Evolutionary conservation across 495 filamentous ascomycete genomes (phyloP), one percentile per base, ranked within the genome.

Genomic region (Baudoinia panamericana): DNA sequence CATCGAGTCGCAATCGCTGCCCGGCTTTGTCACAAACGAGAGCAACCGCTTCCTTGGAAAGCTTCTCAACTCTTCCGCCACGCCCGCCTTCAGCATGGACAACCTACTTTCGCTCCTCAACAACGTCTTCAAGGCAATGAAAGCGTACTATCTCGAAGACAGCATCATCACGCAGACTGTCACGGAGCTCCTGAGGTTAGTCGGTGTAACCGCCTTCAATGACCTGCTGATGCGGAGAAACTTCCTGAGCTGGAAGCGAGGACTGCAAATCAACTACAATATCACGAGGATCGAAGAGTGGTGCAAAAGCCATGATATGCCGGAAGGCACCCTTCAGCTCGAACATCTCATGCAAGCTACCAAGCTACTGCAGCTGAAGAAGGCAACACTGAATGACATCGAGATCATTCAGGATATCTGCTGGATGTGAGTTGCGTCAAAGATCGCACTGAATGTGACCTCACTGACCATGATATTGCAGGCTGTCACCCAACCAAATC

Each of bases 241-340:
- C 60, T 99, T 99, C 73, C 74, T 99, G 40, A 94, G 87, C 11
- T 99, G 92, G 92, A 99, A 99, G 68, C 81, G 92, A 58, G 92
- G 92, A 43, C 68, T 99, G 33, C 92, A 99, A 66, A 99, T 99
- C 64, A 99, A 99, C 63, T 99, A 99, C 68, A 96, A 99, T 63
- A 99, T 99, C 57, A 99, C 92, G 18, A 75, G 92, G 22, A 96
- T 99, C 41, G 92, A 99, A 62, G 92, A 99, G 64, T 99, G 92
- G 92, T 99, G 92, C 64, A 99, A 99, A 73, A 93, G 86, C 55
- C 92, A 99, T 60, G 92, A 96, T 53, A 95, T 99, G 87, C 92
- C 92, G 5, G 88, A 96, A 63, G 92, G 92, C 23, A 96, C 87
- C 32, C 69, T 99, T 39, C 85, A 96, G 64, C 73, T 99, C 32